A percentile compares a stretch with the other conserved stretches of the same genome.
phyloP scores from a whole-genome alignment of 2,329 filamentous ascomycete genomes.

The Microascus cirrosus region DNA sequence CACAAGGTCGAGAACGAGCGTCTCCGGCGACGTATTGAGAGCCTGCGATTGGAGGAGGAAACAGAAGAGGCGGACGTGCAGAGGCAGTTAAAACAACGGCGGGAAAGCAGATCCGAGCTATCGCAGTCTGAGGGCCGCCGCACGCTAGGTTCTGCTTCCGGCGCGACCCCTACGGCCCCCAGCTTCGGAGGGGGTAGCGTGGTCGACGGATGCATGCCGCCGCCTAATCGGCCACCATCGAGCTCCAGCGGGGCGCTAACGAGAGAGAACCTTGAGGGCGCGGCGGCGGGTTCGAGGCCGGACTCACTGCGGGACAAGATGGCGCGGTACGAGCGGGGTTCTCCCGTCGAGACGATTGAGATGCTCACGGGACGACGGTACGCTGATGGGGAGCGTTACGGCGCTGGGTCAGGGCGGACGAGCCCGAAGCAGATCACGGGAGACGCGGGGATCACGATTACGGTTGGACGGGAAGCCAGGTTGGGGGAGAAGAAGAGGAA shows the following conservation, averaged over 20 bases:
- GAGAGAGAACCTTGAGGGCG: conserved; percentile 68
- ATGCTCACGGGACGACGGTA: conserved; percentile 86
- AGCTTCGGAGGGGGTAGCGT: conserved; percentile 7
- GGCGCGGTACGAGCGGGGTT: conserved; percentile 66
- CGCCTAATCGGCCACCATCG: conserved; percentile 51
- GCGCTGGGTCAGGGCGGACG: conserved; percentile 59
- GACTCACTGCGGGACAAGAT: conserved; percentile 80
- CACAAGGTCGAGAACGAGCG: conserved; percentile 96
- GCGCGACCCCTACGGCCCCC: too few species aligned
- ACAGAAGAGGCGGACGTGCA: conserved; percentile 63
- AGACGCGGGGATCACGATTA: conserved; percentile 60
- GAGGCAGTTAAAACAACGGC: conserved; percentile 46
- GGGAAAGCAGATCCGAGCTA: conserved; percentile 42
- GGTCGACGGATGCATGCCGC: conserved; percentile 42
- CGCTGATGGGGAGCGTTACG: conserved; percentile 75
- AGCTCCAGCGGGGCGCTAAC: conserved; percentile 55
- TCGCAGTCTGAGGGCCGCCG: conserved; percentile 31
- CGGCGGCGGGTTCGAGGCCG: conserved; percentile 50
- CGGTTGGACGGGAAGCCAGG: conserved; percentile 63
- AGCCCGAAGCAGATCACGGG: conserved; percentile 54
- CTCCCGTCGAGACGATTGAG: conserved; percentile 69
- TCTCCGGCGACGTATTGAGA: conserved; percentile 70
- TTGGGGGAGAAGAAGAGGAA: conserved; percentile 78
- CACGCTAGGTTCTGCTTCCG: conserved; percentile 15
- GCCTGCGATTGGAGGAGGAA: conserved; percentile 74